Evolutionary conservation across 345 rosid species (phyloP).

Genomic region (Arabidopsis thaliana): TAIR10.1 NC_003070.9:6896501-6897000

Average conservation of each 20-base stretch:
- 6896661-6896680: conserved; percentile 48
- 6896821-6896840: conserved; percentile 46
- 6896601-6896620: conserved; percentile 43
- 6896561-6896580: conserved; percentile 39
- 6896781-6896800: conserved; percentile 46
- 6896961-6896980: conserved; percentile 23
- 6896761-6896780: conserved; percentile 46
- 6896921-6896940: conserved; percentile 71
- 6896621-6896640: conserved; percentile 50
- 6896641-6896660: conserved; percentile 45
- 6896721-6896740: conserved; percentile 46
- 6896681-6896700: conserved; percentile 40
- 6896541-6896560: conserved; percentile 50
- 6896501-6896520: conserved; percentile 69
- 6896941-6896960: conserved; percentile 72
- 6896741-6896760: conserved; percentile 43
- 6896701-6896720: conserved; percentile 50
- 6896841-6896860: conserved; percentile 66
- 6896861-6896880: conserved; percentile 99
- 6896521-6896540: conserved; percentile 59
- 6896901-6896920: conserved; percentile 82
- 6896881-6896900: conserved; percentile 73
- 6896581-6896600: conserved; percentile 46
- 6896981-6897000: not conserved
- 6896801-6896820: conserved; percentile 46